phyloP scores from a whole-genome alignment of 169 alveolate genomes.

The Plasmodium adleri region DNA sequence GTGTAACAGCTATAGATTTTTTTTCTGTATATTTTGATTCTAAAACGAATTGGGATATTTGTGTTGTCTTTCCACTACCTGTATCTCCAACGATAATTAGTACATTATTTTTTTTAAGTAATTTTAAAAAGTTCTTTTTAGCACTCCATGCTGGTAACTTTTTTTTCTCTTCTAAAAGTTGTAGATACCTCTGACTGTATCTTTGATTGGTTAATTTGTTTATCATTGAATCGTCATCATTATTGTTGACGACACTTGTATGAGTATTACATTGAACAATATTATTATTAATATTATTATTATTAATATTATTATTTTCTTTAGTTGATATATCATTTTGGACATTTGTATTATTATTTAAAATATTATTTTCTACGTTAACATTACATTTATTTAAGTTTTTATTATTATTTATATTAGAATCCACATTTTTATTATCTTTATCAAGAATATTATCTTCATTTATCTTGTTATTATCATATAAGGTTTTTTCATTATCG shows the following conservation, averaged over 20 bases:
- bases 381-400: background rate
- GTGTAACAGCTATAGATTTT: conserved; percentile 96
- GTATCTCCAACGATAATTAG: conserved; percentile 95
- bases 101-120: conserved; percentile 85
- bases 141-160: conserved; percentile 93
- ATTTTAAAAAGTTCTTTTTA: conserved; percentile 86
- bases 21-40: conserved; percentile 89
- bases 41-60: conserved; percentile 96
- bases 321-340: background rate
- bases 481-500: background rate
- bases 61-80: conserved; percentile 99
- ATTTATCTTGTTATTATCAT: background rate
- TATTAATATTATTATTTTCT: background rate
- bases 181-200: conserved; percentile 85
- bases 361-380: background rate
- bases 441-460: background rate
- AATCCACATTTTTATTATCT: background rate
- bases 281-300: conserved; percentile 1
- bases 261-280: background rate
- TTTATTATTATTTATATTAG: background rate
- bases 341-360: background rate
- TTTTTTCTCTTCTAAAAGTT: conserved; percentile 86
- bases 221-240: conserved; percentile 5
- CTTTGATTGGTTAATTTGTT: conserved; percentile 73
- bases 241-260: too few relatives aligned